Evolutionary conservation across 1,284 basidiomycete genomes (phyloP).

Genomic region (Malassezia psittaci): DNA sequence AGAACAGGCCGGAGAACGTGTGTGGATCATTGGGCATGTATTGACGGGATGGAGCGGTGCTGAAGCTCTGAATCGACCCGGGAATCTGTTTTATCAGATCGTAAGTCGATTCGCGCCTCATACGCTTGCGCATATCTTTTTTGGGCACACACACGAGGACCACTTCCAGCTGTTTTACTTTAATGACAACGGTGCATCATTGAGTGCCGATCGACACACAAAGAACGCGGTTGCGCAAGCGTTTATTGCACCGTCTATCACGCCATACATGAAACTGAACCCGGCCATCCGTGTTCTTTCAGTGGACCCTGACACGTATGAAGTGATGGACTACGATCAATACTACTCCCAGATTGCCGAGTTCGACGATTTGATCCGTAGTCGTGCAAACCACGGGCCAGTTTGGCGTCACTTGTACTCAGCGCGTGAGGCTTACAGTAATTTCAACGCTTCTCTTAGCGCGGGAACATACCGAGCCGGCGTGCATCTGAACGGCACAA

Average conservation of each 20-base stretch:
- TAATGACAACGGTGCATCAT: conserved; percentile 57
- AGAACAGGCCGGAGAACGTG: conserved; percentile 46
- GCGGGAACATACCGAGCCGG: conserved; percentile 5
- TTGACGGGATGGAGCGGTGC: conserved; percentile 59
- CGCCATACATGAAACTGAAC: conserved; percentile 64
- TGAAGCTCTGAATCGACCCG: conserved; percentile 54
- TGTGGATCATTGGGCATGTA: conserved; percentile 72
- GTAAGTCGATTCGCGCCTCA: conserved; percentile 64
- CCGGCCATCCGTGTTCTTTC: conserved; percentile 69
- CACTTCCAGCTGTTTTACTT: conserved; percentile 67
- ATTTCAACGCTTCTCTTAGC: conserved; percentile 48
- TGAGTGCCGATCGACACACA: conserved; percentile 1
- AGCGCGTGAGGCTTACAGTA: conserved; percentile 58
- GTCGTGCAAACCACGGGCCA: conserved; percentile 57
- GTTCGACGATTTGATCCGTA: conserved; percentile 18
- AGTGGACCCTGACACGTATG: conserved; percentile 56
- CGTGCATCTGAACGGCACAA: conserved; percentile 8
- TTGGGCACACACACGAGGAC: conserved; percentile 72
- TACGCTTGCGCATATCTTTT: conserved; percentile 70
- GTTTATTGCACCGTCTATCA: conserved; percentile 60
- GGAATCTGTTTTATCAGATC: conserved; percentile 50
- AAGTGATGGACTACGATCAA: conserved; percentile 41
- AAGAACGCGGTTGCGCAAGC: conserved; percentile 49
- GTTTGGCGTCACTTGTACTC: conserved; percentile 61
- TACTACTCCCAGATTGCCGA: conserved; percentile 34